phyloP scores from a whole-genome alignment of 192 early-diverging fungal genomes.

The Phlyctochytrium arcticum region DNA sequence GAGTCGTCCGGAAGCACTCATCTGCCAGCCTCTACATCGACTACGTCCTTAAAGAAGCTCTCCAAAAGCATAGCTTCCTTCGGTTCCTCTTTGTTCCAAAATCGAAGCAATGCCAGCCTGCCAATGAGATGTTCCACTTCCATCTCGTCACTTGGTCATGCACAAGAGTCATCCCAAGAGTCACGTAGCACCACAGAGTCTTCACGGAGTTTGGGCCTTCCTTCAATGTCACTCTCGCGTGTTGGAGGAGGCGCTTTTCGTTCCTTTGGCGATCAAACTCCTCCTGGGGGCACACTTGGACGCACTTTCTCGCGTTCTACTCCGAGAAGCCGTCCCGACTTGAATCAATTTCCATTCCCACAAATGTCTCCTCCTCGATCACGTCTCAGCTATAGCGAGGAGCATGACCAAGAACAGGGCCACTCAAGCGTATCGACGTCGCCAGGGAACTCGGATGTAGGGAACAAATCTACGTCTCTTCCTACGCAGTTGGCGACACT shows the following conservation, averaged over 20 bases:
- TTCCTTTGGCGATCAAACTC: not conserved
- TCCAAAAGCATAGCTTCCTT: constrained; percentile 21
- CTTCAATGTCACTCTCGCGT: not conserved
- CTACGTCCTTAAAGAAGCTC: not conserved
- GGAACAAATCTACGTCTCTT: not conserved
- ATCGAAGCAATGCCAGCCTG: constrained; percentile 16
- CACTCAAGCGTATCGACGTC: not conserved
- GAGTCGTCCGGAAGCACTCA: not conserved
- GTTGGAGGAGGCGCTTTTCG: not conserved
- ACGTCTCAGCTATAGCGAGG: not conserved
- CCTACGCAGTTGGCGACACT: not conserved
- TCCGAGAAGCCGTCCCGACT: not conserved
- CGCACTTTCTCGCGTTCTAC: not conserved
- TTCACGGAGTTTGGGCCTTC: not conserved
- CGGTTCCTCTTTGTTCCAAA: constrained; percentile 11
- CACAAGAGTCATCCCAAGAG: not conserved
- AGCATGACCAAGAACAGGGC: not conserved
- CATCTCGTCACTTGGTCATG: not conserved
- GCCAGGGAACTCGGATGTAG: not conserved
- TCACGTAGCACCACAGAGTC: not conserved
- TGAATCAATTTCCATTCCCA: not conserved
- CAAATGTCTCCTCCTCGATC: too few relatives aligned
- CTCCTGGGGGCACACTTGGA: not conserved
- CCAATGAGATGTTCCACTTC: constrained; percentile 7
- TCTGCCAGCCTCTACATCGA: not conserved